phyloP scores from a whole-genome alignment of 176 grass and related monocot species.

The Carex littledalei region DNA sequence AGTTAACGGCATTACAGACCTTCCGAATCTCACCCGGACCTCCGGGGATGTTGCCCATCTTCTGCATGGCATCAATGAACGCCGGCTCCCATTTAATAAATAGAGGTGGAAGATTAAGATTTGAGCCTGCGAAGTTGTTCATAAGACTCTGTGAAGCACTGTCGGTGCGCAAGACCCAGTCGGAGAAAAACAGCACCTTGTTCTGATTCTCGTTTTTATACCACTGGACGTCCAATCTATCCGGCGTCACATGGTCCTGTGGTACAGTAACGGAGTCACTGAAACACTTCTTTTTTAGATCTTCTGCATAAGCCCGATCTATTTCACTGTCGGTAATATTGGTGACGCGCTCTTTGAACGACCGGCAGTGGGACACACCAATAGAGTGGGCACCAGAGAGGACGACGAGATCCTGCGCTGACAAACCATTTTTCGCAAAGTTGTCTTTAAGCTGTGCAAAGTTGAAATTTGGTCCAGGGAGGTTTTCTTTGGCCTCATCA shows the following conservation, averaged over 20 bases:
- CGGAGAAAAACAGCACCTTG: slow-evolving; percentile 44
- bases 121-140: not conserved
- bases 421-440: slow-evolving; percentile 39
- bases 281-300: too few relatives aligned
- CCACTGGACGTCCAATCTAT: slow-evolving; percentile 29
- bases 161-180: slow-evolving; percentile 18
- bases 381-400: slow-evolving; percentile 54
- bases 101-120: not conserved
- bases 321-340: slow-evolving; percentile 5
- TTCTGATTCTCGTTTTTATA: slow-evolving; percentile 9
- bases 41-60: not conserved
- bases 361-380: slow-evolving; percentile 51
- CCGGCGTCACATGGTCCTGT: slow-evolving; percentile 23
- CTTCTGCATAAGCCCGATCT: not conserved
- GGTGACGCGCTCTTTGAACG: slow-evolving; percentile 31
- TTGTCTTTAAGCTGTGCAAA: slow-evolving; percentile 11
- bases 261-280: too few relatives aligned
- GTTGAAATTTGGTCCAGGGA: not conserved
- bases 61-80: slow-evolving; percentile 7
- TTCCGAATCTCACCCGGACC: slow-evolving; percentile 17
- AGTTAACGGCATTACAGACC: not conserved
- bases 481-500: slow-evolving; percentile 24
- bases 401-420: slow-evolving; percentile 30
- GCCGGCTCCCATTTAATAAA: not conserved
- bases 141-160: not conserved